Evolutionary conservation across 2,329 filamentous ascomycete genomes (phyloP), one percentile per base, ranked within the genome.

Genomic region (Colletotrichum melonis): DNA sequence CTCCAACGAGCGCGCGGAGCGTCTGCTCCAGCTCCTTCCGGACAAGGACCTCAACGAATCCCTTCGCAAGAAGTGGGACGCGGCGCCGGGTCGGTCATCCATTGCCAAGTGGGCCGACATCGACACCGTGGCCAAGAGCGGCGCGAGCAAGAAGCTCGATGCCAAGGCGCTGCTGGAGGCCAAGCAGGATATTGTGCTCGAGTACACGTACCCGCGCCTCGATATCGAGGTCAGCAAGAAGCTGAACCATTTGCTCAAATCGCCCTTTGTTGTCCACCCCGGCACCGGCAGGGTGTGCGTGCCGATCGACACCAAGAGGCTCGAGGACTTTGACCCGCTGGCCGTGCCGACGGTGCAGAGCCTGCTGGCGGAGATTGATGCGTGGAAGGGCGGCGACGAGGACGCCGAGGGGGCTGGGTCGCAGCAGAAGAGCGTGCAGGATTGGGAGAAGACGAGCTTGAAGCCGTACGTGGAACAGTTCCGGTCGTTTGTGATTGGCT

Each of bases 201-300:
- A 99, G 84, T 98, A 99, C 84, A 98, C 97, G 7, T 99, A 99
- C 83, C 97, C 97, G 3, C 93, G 97, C 52, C 93, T 99, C 67
- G 97, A 99, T 87, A 95, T 97, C 74, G 95, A 98, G 83, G 97
- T 99, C 81, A 97, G 94, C 80, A 98, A 98, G 87, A 98, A 98
- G 82, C 91, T 97, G 70, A 98, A 98, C 85, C 97, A 99, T 88
- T 91, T 99, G 88, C 92, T 99, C 78, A 99, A 99, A 82, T 95
- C 93, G 75, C 97, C 97, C 0, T 99, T 99, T 80, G 96, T 98
- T 74, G 92, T 99, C 49, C 97, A 99, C 81, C 97, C 97, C 0
- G 95, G 95, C 22, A 99, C 97, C 0, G 96, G 97, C 1, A 87
- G 96, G 67, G 94, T 99, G 7, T 99, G 97, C 85, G 97, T 99